Conservation (phyloP, 495 filamentous ascomycete genomes). For the Aspergillus bridgeri region DNA sequence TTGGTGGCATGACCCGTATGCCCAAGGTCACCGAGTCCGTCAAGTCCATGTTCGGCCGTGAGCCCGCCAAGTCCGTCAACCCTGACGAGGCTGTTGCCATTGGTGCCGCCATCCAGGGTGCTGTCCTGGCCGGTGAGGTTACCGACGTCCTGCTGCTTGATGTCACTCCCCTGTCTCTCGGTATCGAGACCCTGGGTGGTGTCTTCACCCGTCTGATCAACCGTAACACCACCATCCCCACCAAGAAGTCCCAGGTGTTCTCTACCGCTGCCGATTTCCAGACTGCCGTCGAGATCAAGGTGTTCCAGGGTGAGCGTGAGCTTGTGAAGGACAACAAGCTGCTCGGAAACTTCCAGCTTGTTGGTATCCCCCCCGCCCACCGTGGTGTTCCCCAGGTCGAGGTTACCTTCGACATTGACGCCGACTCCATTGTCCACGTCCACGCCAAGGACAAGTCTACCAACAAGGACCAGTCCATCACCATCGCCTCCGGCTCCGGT, state of each 20-base stretch:
- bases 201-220: slow-evolving; percentile 99
- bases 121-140: slow-evolving; percentile 92
- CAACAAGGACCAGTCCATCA: slow-evolving; percentile 99
- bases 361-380: slow-evolving; percentile 95
- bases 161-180: slow-evolving; percentile 95
- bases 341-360: slow-evolving; percentile 98
- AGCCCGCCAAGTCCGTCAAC: slow-evolving; percentile 98
- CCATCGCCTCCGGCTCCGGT: slow-evolving; percentile 97
- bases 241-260: slow-evolving; percentile 99
- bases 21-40: slow-evolving; percentile 98
- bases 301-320: slow-evolving; percentile 99
- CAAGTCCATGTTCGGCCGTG: slow-evolving; percentile 96
- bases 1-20: slow-evolving; percentile 99
- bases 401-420: slow-evolving; percentile 99
- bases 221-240: slow-evolving; percentile 99
- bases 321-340: slow-evolving; percentile 99
- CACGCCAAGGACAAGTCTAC: slow-evolving; percentile 99
- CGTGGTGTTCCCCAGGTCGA: slow-evolving; percentile 97
- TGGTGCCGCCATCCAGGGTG: slow-evolving; percentile 97
- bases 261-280: slow-evolving; percentile 99
- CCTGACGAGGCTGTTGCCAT: slow-evolving; percentile 99
- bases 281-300: slow-evolving; percentile 99
- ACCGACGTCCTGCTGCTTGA: slow-evolving; percentile 95
- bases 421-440: slow-evolving; percentile 98
- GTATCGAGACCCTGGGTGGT: slow-evolving; percentile 99